A percentile compares a stretch with the other conserved stretches of the same genome.
Conservation (phyloP, 208 protist species). For the Crithidia acanthocephali region DNA sequence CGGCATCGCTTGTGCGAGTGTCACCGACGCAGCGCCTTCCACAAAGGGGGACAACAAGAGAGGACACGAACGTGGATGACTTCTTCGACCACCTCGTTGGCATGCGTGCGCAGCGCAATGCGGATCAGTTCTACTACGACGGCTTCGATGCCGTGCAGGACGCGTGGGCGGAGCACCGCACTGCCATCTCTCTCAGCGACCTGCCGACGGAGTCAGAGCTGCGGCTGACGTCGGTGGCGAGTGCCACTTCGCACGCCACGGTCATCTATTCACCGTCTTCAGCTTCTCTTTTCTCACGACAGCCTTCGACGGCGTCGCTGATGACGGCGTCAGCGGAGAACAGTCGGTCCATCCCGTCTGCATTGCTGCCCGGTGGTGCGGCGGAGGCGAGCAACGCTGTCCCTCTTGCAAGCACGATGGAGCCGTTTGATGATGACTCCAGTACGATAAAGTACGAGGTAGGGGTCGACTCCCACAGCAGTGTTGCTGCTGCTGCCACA, state of each 20-base stretch:
- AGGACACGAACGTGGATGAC: neutral
- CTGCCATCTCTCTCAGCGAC: slow-evolving; percentile 32
- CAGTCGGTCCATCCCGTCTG: slow-evolving; percentile 10
- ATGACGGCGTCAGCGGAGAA: slow-evolving; percentile 6
- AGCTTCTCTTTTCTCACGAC: neutral
- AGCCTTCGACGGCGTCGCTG: neutral
- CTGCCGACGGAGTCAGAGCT: slow-evolving; percentile 27
- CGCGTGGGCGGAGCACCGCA: slow-evolving; percentile 27
- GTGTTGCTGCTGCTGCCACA: neutral
- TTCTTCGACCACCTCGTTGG: slow-evolving; percentile 13
- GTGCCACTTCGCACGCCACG: neutral
- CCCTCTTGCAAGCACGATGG: neutral
- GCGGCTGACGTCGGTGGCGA: slow-evolving; percentile 17
- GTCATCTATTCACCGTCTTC: slow-evolving; percentile 7
- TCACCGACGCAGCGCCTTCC: slow-evolving; percentile 1
- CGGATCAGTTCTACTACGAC: slow-evolving; percentile 25
- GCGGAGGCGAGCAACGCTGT: neutral
- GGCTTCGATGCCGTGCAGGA: neutral
- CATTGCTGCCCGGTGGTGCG: neutral
- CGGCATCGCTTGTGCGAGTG: neutral
- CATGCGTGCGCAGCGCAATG: neutral
- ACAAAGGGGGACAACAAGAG: neutral
- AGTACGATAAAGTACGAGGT: neutral
- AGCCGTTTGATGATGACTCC: too few species aligned
- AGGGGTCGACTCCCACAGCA: too few species aligned